Evolutionary conservation across 371 early-diverging fungal species (phyloP).

Genomic region (Actinomortierella wolfii): DNA sequence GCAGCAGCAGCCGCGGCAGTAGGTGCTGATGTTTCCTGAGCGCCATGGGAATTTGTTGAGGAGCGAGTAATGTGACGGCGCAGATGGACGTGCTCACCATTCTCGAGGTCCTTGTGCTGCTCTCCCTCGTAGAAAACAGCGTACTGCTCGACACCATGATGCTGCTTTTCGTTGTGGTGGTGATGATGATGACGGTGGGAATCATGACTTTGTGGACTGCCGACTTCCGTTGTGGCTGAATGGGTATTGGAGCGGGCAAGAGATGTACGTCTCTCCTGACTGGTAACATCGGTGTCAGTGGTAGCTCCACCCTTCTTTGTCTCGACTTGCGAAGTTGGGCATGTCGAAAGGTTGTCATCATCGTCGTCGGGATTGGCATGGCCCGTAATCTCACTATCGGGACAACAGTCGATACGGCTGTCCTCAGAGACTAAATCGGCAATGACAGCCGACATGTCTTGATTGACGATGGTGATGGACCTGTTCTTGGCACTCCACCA

Average conservation of each 20-base stretch:
- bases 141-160: slow-evolving; percentile 6
- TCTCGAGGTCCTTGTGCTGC: slow-evolving; percentile 10
- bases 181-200: slow-evolving; percentile 1
- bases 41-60: too few relatives aligned
- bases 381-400: background rate
- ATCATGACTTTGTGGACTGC: background rate
- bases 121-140: slow-evolving; percentile 40
- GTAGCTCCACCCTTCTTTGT: background rate
- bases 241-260: background rate
- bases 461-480: slow-evolving; percentile 19
- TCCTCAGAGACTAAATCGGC: slow-evolving; percentile 23
- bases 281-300: background rate
- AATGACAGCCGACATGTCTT: slow-evolving; percentile 33
- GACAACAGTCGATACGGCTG: background rate
- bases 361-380: background rate
- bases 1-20: background rate
- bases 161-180: background rate
- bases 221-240: background rate
- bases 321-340: background rate
- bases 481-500: slow-evolving; percentile 58
- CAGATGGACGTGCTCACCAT: slow-evolving; percentile 13
- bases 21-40: background rate
- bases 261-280: background rate
- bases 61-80: too few relatives aligned
- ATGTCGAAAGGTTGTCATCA: background rate